A percentile compares a stretch with the other conserved stretches of the same genome.
These are phyloP conservation scores for Cercospora sp. DNA, from an alignment of 2,329 filamentous ascomycete species.

Conservation along the genomic window DNA sequence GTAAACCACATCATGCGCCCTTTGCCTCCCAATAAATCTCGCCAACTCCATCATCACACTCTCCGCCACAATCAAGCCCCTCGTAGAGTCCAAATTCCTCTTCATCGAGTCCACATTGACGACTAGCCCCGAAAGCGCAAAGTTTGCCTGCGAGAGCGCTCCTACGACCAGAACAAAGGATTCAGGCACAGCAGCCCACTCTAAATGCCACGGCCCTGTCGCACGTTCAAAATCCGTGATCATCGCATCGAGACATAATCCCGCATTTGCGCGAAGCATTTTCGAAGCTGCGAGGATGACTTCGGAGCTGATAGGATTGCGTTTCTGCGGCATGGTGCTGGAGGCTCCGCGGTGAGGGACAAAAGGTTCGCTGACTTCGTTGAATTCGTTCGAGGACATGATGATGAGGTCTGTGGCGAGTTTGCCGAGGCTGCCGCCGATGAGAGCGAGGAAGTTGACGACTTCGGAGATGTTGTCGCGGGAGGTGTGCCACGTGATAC, in stretches of 20 bases:
- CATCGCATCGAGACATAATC: conserved; percentile 35
- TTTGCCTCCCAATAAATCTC: conserved; percentile 39
- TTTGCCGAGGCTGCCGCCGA: conserved; percentile 36
- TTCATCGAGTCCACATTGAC: conserved; percentile 34
- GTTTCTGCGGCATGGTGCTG: conserved; percentile 58
- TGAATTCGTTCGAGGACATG: conserved; percentile 38
- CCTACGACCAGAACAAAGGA: conserved; percentile 33
- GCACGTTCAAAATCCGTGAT: conserved; percentile 38
- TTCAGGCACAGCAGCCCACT: conserved; percentile 39
- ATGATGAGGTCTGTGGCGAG: conserved; percentile 36
- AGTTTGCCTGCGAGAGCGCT: conserved; percentile 32
- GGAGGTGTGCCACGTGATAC: conserved; percentile 40
- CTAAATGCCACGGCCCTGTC: conserved; percentile 38
- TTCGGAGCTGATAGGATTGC: conserved; percentile 38
- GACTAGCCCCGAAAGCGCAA: conserved; percentile 33
- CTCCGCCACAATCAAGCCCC: conserved; percentile 41
- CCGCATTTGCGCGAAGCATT: conserved; percentile 32
- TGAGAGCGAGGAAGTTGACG: conserved; percentile 32
- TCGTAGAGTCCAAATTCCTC: conserved; percentile 37
- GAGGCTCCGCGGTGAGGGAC: conserved; percentile 57
- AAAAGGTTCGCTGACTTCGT: conserved; percentile 43
- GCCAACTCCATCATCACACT: conserved; percentile 45
- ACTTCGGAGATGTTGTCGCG: conserved; percentile 37
- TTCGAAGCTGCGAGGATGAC: conserved; percentile 35
- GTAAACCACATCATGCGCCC: conserved; percentile 42